A percentile compares a stretch with the other conserved stretches of the same genome.
Conservation (phyloP, 768 basidiomycete species). For the Lactarius hatsudake region DNA sequence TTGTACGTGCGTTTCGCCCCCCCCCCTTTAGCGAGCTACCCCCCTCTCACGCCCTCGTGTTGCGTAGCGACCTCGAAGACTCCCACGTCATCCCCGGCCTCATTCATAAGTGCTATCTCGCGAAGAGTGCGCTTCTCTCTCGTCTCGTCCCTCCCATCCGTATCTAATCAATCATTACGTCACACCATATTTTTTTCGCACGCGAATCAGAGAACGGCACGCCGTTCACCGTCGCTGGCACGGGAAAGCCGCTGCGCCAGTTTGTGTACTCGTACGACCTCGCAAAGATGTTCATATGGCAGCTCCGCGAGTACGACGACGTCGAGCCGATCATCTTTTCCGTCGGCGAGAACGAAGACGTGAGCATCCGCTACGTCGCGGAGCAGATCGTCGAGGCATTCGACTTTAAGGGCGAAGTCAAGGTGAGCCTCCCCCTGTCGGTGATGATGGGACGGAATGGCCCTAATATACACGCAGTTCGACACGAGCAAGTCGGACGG, state of each 20-base stretch:
- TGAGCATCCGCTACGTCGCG: conserved; percentile 85
- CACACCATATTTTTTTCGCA: background rate
- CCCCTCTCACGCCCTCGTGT: background rate
- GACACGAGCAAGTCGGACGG: conserved; percentile 83
- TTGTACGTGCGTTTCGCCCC: conserved; percentile 49
- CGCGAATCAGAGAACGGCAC: conserved; percentile 67
- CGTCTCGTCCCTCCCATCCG: no score
- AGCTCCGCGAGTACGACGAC: conserved; percentile 84
- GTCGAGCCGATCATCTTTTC: conserved; percentile 93
- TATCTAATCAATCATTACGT: background rate
- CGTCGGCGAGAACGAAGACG: conserved; percentile 88
- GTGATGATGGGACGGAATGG: background rate
- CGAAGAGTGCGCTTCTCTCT: conserved; percentile 56
- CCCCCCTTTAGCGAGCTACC: background rate
- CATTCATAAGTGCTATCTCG: conserved; percentile 88
- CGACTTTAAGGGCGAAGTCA: conserved; percentile 70
- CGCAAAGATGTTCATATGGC: conserved; percentile 93
- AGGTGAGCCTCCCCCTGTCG: conserved; percentile 40
- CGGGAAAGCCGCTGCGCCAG: conserved; percentile 89
- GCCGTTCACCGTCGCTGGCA: conserved; percentile 81
- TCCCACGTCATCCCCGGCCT: conserved; percentile 94
- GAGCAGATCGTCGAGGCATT: conserved; percentile 84
- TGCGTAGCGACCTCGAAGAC: conserved; percentile 71
- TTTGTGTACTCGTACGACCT: conserved; percentile 97
- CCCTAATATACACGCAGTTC: conserved; percentile 47